Base-by-base conservation (phyloP, 176 grass and related monocot species). In the Typha latifolia region DNA sequence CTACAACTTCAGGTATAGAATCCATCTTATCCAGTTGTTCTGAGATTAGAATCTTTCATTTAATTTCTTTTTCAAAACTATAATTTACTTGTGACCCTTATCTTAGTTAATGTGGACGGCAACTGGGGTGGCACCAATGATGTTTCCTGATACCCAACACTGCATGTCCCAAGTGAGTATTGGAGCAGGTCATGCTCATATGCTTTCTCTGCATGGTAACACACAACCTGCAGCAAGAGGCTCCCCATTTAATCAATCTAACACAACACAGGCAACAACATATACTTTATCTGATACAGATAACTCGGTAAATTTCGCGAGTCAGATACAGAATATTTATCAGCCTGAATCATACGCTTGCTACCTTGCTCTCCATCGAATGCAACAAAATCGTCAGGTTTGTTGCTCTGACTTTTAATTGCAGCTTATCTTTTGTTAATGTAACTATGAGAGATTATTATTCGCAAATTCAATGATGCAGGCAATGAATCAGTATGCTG, bases 51-150 rank as follows among this genome's bases (percentile, higher is more conserved):
- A 37, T 37, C 34, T 37, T 6, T 37, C 34, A 37, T 37, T 37
- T 37, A 37, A 4, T 37, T 37, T 37, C 34, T 37, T 37, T 37
- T 5, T 37, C 7, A 37, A 37, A 37, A 37, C 34, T 37, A 37
- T 37, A 37, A 37, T 37, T 37, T 37, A 37, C 34, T 37, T 37
- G 34, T 37, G 34, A 37, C 34, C 34, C 34, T 37, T 37, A 4
- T 61, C 26, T 49, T 76, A 91, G 88, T 87, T 87, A 80, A 78
- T 91, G 59, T 84, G 85, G 73, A 81, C 84, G 77, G 88, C 81
- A 12, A 91, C 80, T 52, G 88, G 88, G 62, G 82, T 87, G 88
- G 74, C 81, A 12, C 88, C 84, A 5, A 75, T 87, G 71, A 74
- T 91, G 47, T 84, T 84, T 51, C 84, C 84, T 57, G 84, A 87